Evolutionary conservation across 768 basidiomycete genomes (phyloP).

Genomic region (Mycena indigotica): DNA sequence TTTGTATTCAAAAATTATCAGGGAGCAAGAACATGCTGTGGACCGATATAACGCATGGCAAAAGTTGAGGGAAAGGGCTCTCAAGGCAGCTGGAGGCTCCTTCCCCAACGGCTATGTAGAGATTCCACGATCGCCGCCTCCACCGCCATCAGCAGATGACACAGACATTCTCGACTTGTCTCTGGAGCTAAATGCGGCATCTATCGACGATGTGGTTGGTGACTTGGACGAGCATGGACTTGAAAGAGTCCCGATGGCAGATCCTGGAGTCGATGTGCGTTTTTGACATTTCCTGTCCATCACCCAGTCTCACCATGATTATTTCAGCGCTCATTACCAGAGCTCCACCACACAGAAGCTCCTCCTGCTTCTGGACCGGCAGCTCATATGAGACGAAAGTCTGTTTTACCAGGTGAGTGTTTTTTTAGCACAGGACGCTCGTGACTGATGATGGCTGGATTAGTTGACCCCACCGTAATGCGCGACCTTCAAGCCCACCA

Average conservation of each 20-base stretch:
- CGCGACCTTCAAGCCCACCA: conserved; percentile 86
- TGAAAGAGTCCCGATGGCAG: conserved; percentile 89
- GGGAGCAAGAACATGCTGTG: conserved; percentile 86
- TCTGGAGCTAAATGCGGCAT: conserved; percentile 84
- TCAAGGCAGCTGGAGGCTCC: conserved; percentile 69
- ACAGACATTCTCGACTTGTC: conserved; percentile 85
- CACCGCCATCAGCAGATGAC: conserved; percentile 78
- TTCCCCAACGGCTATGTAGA: conserved; percentile 73
- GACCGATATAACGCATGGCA: conserved; percentile 90
- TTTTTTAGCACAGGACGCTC: conserved; percentile 20
- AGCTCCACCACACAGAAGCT: conserved; percentile 60
- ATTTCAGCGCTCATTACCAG: conserved; percentile 65
- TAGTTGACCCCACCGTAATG: conserved; percentile 87
- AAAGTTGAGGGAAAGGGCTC: conserved; percentile 74
- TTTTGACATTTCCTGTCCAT: conserved; percentile 8
- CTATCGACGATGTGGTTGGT: conserved; percentile 71
- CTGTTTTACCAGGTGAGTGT: conserved; percentile 82
- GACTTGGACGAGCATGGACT: conserved; percentile 81
- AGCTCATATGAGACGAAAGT: conserved; percentile 91
- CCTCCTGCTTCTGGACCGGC: conserved; percentile 54
- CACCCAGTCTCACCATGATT: conserved; percentile 22
- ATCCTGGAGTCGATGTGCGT: conserved; percentile 85
- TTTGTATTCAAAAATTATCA: conserved; percentile 33
- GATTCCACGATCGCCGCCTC: conserved; percentile 71
- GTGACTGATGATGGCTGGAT: conserved; percentile 7